Conservation (phyloP, 768 basidiomycete species). For the Fomitopsis serialis region DNA sequence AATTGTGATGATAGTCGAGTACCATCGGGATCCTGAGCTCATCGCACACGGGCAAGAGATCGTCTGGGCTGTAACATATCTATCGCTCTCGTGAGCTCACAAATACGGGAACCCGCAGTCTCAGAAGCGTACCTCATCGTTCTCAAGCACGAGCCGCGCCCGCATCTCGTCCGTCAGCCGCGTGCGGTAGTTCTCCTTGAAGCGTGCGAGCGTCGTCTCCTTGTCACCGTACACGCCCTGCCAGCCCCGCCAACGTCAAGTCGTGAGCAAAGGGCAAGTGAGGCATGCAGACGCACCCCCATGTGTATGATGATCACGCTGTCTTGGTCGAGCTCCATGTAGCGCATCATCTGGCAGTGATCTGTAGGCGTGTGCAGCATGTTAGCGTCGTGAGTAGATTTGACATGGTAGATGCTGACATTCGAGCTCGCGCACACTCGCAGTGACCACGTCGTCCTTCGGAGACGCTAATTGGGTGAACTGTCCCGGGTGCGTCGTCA, state of each 20-base stretch:
- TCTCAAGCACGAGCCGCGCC: conserved; percentile 81
- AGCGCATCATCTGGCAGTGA: conserved; percentile 83
- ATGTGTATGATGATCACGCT: conserved; percentile 87
- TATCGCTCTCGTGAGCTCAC: too few relatives aligned
- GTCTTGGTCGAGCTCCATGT: conserved; percentile 78
- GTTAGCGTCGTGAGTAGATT: neutral
- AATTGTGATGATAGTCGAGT: conserved; percentile 79
- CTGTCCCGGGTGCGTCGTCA: conserved; percentile 86
- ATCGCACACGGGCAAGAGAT: conserved; percentile 81
- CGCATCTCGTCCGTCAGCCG: conserved; percentile 60
- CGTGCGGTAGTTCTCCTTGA: conserved; percentile 63
- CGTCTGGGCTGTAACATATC: conserved; percentile 87
- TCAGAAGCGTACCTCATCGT: conserved; percentile 66
- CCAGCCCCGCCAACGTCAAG: too few relatives aligned
- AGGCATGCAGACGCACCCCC: conserved; percentile 41
- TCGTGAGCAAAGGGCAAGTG: neutral
- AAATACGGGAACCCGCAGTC: too few relatives aligned
- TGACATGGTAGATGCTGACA: conserved; percentile 28
- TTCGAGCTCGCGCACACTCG: conserved; percentile 72
- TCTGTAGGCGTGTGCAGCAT: conserved; percentile 26
- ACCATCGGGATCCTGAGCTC: conserved; percentile 59
- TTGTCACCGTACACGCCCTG: conserved; percentile 85
- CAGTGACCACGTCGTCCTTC: conserved; percentile 63
- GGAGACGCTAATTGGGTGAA: conserved; percentile 82
- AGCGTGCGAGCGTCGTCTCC: conserved; percentile 55